Base-by-base conservation (phyloP, 2,329 filamentous ascomycete species). In the Claviceps citrina region DNA sequence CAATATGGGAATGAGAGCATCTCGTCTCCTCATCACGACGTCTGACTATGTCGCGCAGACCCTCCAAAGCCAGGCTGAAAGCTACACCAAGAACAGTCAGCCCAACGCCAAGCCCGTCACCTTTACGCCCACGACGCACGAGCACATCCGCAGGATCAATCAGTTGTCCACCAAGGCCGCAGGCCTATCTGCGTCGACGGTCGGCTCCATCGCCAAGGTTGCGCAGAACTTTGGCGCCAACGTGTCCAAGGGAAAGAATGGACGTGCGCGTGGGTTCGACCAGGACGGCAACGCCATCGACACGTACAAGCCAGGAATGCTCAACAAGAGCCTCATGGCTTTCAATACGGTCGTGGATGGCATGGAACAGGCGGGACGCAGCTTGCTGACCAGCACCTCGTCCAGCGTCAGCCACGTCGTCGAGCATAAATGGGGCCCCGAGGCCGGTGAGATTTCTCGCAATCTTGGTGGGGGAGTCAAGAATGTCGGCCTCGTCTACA, bases 241-340 rank as follows among this genome's bases (percentile, higher is more conserved):
- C 5, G 64, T 81, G 2, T 71, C 74, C 15, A 64, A 58, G 44
- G 70, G 62, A 49, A 69, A 68, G 48, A 69, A 68, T 39, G 71
- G 70, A 16, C 58, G 62, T 19, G 57, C 62, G 12, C 75, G 71
- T 51, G 78, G 79, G 1, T 73, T 70, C 43, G 83, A 83, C 43
- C 73, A 78, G 43, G 75, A 87, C 44, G 84, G 84, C 27, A 76
- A 77, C 38, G 68, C 70, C 4, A 54, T 74, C 6, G 65, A 70
- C 2, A 60, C 57, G 15, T 93, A 91, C 63, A 94, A 94, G 62
- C 89, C 91, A 0, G 89, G 91, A 5, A 64, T 98, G 24, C 64
- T 98, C 48, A 98, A 98, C 65, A 95, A 94, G 69, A 86, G 80
- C 46, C 67, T 98, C 65, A 96, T 98, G 66, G 91, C 91, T 0